phyloP scores from a whole-genome alignment of 1,139 yeast genomes.

The Geotrichum europaeum region DNA sequence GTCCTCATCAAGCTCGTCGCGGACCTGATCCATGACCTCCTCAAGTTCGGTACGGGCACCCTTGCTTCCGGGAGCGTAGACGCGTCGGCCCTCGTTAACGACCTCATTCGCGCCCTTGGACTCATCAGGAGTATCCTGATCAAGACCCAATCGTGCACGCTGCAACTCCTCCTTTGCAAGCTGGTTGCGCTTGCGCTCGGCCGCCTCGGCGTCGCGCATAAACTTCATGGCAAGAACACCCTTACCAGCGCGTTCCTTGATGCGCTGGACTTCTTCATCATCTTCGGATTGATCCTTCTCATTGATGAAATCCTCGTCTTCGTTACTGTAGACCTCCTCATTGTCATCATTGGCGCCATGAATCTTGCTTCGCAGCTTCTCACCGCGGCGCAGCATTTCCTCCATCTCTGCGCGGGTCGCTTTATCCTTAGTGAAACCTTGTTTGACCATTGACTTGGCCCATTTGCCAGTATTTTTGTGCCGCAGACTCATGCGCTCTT shows the following conservation, averaged over 20 bases:
- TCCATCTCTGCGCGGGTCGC: constrained; percentile 83
- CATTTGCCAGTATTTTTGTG: constrained; percentile 79
- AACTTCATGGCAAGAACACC: constrained; percentile 93
- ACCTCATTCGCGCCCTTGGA: constrained; percentile 31
- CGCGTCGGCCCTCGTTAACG: constrained; percentile 72
- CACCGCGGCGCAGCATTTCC: constrained; percentile 88
- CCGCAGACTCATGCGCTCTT: constrained; percentile 84
- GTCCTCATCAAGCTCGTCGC: constrained; percentile 52
- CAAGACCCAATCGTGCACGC: constrained; percentile 29
- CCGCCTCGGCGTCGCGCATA: constrained; percentile 24
- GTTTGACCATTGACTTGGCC: constrained; percentile 87
- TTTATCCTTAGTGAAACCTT: constrained; percentile 84
- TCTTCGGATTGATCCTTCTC: constrained; percentile 32
- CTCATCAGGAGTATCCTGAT: constrained; percentile 43
- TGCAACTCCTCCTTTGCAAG: constrained; percentile 20
- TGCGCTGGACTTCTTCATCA: constrained; percentile 34
- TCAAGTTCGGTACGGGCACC: constrained; percentile 40
- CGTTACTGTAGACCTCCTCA: constrained; percentile 33
- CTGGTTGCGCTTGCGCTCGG: constrained; percentile 22
- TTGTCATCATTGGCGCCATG: constrained; percentile 55
- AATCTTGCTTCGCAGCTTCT: constrained; percentile 65
- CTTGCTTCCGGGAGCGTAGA: constrained; percentile 67
- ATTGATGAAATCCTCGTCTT: constrained; percentile 22
- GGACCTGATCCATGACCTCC: constrained; percentile 39
- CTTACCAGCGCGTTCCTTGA: constrained; percentile 51